Conservation (phyloP, 345 rosid species). For the Populus tremula region DNA sequence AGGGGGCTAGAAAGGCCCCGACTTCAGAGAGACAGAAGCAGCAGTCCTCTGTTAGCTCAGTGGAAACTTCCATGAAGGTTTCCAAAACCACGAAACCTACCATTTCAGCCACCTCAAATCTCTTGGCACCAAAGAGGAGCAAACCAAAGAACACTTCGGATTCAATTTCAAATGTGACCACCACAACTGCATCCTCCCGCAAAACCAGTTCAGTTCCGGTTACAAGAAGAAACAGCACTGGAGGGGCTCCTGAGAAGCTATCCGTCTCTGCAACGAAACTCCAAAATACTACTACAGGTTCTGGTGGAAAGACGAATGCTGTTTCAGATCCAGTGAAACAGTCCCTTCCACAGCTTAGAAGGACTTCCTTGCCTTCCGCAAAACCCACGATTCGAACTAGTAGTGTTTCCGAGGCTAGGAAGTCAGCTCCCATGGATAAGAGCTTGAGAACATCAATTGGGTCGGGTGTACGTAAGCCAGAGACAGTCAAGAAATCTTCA, state of each 20-base stretch:
- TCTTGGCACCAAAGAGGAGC: slow-evolving; percentile 53
- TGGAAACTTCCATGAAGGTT: slow-evolving; percentile 38
- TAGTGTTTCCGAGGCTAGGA: slow-evolving; percentile 48
- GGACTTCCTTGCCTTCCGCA: slow-evolving; percentile 67
- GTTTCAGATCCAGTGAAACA: slow-evolving; percentile 53
- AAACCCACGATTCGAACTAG: slow-evolving; percentile 43
- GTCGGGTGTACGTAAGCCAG: slow-evolving; percentile 47
- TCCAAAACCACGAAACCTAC: slow-evolving; percentile 34
- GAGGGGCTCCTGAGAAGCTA: slow-evolving; percentile 66
- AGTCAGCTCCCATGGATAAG: slow-evolving; percentile 41
- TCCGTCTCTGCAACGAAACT: slow-evolving; percentile 25
- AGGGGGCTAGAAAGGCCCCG: slow-evolving; percentile 25
- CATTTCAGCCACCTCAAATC: slow-evolving; percentile 37
- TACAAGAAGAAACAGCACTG: slow-evolving; percentile 78
- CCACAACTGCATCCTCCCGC: slow-evolving; percentile 41
- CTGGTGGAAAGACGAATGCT: slow-evolving; percentile 38
- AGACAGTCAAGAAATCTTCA: slow-evolving; percentile 41
- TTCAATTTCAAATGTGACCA: slow-evolving; percentile 41
- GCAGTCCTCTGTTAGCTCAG: slow-evolving; percentile 34
- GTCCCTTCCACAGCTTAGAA: slow-evolving; percentile 81
- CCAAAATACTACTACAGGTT: slow-evolving; percentile 28
- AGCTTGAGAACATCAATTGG: slow-evolving; percentile 51
- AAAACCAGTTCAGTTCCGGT: slow-evolving; percentile 48
- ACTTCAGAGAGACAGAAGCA: slow-evolving; percentile 40
- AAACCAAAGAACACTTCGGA: slow-evolving; percentile 34